A percentile compares a stretch with the other conserved stretches of the same genome.
Evolutionary conservation across 257 asterid species (phyloP).

Genomic region (Penstemon davidsonii): DNA sequence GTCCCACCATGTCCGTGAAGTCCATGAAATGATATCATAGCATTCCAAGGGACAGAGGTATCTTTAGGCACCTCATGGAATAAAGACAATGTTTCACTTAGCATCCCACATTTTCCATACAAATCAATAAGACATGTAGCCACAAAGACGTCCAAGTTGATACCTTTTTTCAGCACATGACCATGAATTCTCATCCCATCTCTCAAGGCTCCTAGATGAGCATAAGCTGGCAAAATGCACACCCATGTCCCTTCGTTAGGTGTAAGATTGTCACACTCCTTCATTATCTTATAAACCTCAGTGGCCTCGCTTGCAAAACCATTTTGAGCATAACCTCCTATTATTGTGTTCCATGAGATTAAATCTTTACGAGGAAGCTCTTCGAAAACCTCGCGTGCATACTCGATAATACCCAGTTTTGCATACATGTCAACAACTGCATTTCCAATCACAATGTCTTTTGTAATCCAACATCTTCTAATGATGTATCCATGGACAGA

Average conservation of each 20-base stretch:
- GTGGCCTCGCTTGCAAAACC: slow-evolving; percentile 75
- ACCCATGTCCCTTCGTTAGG: slow-evolving; percentile 79
- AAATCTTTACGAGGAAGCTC: slow-evolving; percentile 56
- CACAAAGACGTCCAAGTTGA: slow-evolving; percentile 57
- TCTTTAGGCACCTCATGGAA: slow-evolving; percentile 50
- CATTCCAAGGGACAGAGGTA: slow-evolving; percentile 63
- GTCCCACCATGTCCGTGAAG: slow-evolving; percentile 70
- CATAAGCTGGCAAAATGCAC: slow-evolving; percentile 69
- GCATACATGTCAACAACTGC: slow-evolving; percentile 86
- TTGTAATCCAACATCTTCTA: slow-evolving; percentile 60
- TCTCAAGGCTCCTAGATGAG: slow-evolving; percentile 73
- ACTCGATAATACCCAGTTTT: slow-evolving; percentile 61
- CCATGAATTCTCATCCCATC: slow-evolving; percentile 72
- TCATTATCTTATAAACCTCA: slow-evolving; percentile 47
- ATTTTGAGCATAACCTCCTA: slow-evolving; percentile 77
- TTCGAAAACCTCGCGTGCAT: slow-evolving; percentile 57
- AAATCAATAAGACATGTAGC: slow-evolving; percentile 74
- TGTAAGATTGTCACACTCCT: slow-evolving; percentile 34
- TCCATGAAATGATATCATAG: slow-evolving; percentile 72
- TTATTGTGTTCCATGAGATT: slow-evolving; percentile 83
- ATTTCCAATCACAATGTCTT: slow-evolving; percentile 58
- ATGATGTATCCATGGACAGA: slow-evolving; percentile 61
- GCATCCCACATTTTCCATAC: slow-evolving; percentile 78
- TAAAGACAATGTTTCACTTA: slow-evolving; percentile 57
- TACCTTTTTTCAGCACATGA: slow-evolving; percentile 50